Percentiles rank a stretch among this genome's conserved stretches.
phyloP scores from a whole-genome alignment of 306 rosid genomes.

The Prunus mume region DNA sequence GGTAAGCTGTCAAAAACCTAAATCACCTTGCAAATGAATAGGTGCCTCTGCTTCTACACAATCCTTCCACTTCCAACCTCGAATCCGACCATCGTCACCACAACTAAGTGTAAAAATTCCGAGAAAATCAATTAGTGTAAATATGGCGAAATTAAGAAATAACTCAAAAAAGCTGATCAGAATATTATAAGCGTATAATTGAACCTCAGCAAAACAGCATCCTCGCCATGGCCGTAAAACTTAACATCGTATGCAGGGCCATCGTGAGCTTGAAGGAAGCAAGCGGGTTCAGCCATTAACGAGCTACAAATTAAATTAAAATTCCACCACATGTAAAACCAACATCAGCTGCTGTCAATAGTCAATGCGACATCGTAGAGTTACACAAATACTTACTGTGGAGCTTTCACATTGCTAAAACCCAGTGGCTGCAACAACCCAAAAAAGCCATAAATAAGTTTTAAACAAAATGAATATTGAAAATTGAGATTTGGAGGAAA shows the following conservation, averaged over 20 bases:
- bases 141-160: neutral
- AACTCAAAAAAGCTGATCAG: neutral
- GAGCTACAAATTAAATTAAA: constrained; percentile 33
- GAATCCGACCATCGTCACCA: constrained; percentile 91
- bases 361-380: neutral
- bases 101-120: constrained; percentile 46
- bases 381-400: constrained; percentile 40
- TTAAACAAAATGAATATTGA: neutral
- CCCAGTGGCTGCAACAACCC: constrained; percentile 56
- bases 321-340: constrained; percentile 28
- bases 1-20: neutral
- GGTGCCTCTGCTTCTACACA: constrained; percentile 41
- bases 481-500: neutral
- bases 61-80: constrained; percentile 88
- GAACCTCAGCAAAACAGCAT: constrained; percentile 72
- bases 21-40: constrained; percentile 50
- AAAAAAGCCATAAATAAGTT: constrained; percentile 1
- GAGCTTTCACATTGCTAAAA: constrained; percentile 35
- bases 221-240: constrained; percentile 62
- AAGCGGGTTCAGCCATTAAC: constrained; percentile 57
- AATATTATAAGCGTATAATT: neutral
- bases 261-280: constrained; percentile 68
- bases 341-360: constrained; percentile 17
- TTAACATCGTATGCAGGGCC: constrained; percentile 88
- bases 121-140: neutral